Conservation (phyloP, 371 early-diverging fungal genomes). For the Coemansia sp. region DNA sequence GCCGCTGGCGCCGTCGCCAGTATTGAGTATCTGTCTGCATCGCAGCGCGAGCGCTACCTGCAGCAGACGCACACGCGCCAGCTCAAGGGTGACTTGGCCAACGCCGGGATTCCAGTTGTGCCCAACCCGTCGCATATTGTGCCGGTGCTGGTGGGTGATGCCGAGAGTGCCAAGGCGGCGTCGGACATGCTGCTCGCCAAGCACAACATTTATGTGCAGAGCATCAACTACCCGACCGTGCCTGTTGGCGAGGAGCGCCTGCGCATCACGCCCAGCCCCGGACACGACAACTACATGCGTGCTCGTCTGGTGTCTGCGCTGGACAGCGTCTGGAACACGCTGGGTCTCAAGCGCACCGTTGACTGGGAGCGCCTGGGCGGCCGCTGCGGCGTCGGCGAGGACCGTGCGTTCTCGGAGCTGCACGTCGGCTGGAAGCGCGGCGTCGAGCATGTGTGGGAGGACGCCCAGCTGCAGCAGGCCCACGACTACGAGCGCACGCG, state of each 20-base stretch:
- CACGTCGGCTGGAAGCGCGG: constrained; percentile 50
- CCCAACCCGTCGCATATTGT: constrained; percentile 99
- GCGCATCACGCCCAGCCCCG: constrained; percentile 97
- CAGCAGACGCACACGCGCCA: constrained; percentile 90
- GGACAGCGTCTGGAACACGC: constrained; percentile 81
- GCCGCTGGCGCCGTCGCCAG: constrained; percentile 90
- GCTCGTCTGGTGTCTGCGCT: constrained; percentile 82
- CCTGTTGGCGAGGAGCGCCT: constrained; percentile 94
- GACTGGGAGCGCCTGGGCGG: constrained; percentile 90
- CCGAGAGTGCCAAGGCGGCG: constrained; percentile 87
- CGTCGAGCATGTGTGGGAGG: constrained; percentile 46
- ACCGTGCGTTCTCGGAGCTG: constrained; percentile 37
- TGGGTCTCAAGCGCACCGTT: constrained; percentile 74
- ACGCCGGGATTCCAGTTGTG: constrained; percentile 91
- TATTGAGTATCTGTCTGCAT: constrained; percentile 84
- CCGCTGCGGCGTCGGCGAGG: constrained; percentile 81
- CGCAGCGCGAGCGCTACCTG: constrained; percentile 77
- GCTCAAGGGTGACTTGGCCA: constrained; percentile 79
- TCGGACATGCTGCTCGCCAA: constrained; percentile 86
- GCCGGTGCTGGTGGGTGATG: constrained; percentile 95
- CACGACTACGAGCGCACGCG: constrained; percentile 38
- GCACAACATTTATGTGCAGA: constrained; percentile 94
- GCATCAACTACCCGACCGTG: constrained; percentile 98
- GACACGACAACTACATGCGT: constrained; percentile 81
- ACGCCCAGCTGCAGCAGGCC: constrained; percentile 47